phyloP scores from a whole-genome alignment of 1,139 yeast species.

The Taiozyma sp. region DNA sequence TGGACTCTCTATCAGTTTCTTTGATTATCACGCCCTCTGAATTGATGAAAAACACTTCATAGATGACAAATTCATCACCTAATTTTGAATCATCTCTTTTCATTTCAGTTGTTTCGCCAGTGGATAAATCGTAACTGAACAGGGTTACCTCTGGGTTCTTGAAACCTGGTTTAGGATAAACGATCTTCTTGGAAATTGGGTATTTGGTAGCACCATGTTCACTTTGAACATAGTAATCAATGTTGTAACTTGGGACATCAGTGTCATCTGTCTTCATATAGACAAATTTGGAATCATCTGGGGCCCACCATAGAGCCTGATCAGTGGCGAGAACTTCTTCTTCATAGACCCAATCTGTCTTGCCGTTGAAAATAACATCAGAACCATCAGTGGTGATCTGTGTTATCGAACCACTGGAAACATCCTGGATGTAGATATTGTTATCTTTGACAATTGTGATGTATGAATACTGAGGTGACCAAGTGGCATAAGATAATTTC shows the following conservation, averaged over 20 bases:
- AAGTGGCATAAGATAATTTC: constrained; percentile 43
- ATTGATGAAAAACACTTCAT: constrained; percentile 65
- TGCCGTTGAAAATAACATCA: constrained; percentile 60
- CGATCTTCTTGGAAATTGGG: constrained; percentile 50
- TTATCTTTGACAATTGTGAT: constrained; percentile 60
- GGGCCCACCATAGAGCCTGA: constrained; percentile 75
- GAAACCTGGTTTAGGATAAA: constrained; percentile 83
- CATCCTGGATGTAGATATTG: constrained; percentile 51
- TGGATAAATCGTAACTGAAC: constrained; percentile 35
- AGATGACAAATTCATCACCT: constrained; percentile 53
- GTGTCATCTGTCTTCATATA: constrained; percentile 67
- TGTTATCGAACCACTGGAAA: constrained; percentile 39
- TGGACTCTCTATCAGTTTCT: constrained; percentile 65
- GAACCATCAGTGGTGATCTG: constrained; percentile 64
- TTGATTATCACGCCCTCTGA: constrained; percentile 47
- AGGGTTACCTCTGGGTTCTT: constrained; percentile 56
- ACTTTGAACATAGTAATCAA: constrained; percentile 56
- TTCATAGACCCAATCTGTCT: constrained; percentile 90
- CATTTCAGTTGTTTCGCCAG: constrained; percentile 19
- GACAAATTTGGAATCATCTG: constrained; percentile 55
- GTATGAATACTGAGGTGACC: constrained; percentile 64
- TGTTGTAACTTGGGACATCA: constrained; percentile 54
- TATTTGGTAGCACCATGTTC: constrained; percentile 44
- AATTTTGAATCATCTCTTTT: constrained; percentile 25
- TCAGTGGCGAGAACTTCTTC: constrained; percentile 69